A percentile compares a stretch with the other conserved stretches of the same genome.
Conservation (phyloP, 1,139 yeast species). For the Debaryomyces nepalensis region DNA sequence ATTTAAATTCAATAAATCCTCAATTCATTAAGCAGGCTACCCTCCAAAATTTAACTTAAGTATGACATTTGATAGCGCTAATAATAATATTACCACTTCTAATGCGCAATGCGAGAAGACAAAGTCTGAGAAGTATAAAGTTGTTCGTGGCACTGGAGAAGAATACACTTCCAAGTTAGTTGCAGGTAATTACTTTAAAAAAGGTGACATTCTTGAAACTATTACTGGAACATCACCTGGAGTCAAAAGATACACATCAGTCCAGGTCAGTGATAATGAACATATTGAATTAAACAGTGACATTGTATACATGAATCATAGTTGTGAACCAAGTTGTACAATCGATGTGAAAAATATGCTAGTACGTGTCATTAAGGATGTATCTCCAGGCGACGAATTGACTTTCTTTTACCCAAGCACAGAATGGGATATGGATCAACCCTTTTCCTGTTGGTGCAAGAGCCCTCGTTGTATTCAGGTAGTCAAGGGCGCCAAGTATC, state of each 20-base stretch:
- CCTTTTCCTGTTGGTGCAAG: conserved; percentile 13
- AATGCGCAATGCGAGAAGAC: too few species aligned
- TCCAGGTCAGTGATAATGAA: conserved; percentile 10
- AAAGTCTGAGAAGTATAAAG: conserved; percentile 6
- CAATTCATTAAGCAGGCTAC: too few species aligned
- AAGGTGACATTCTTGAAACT: conserved; percentile 11
- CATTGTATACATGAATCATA: conserved; percentile 13
- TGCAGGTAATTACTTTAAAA: conserved; percentile 4
- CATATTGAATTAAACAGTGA: conserved; percentile 13
- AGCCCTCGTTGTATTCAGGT: conserved; percentile 8
- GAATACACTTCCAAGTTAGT: conserved; percentile 12
- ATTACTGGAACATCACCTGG: conserved; percentile 8
- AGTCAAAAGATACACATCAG: conserved; percentile 11
- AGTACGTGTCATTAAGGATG: conserved; percentile 12
- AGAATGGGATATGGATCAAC: conserved; percentile 14
- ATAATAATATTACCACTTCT: too few species aligned
- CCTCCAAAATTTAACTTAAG: too few species aligned
- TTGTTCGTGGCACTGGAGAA: conserved; percentile 9
- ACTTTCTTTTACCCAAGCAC: conserved; percentile 14
- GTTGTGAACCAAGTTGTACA: conserved; percentile 11
- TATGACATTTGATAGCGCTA: too few species aligned
- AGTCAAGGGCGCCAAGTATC: conserved; percentile 11
- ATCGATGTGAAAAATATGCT: conserved; percentile 12
- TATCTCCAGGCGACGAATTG: conserved; percentile 11
- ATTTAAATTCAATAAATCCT: too few species aligned